Evolutionary conservation across 1,284 basidiomycete species (phyloP).

Genomic region (Lentinula novae-zelandiae): DNA sequence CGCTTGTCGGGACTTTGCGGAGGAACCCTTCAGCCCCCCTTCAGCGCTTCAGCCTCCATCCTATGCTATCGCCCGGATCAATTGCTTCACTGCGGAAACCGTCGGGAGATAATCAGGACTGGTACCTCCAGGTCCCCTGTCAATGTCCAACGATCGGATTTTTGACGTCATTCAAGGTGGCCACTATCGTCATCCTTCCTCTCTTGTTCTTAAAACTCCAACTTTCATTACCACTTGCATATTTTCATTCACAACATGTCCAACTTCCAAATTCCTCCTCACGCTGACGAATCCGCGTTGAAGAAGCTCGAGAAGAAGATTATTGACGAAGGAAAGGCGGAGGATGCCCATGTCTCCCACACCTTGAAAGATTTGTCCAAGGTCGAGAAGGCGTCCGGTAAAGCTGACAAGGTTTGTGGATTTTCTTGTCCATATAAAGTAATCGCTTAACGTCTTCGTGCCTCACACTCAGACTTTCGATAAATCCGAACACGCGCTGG

Average conservation of each 20-base stretch:
- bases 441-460: neutral
- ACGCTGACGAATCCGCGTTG: conserved; percentile 18
- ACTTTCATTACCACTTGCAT: too few species aligned
- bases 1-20: too few species aligned
- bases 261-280: neutral
- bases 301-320: conserved; percentile 47
- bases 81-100: neutral
- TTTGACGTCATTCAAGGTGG: neutral
- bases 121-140: neutral
- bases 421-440: conserved; percentile 1
- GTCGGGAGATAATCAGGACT: neutral
- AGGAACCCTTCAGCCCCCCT: too few species aligned
- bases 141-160: neutral
- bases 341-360: conserved; percentile 41
- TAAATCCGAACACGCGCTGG: conserved; percentile 41
- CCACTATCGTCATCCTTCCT: neutral
- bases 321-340: conserved; percentile 41
- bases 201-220: neutral
- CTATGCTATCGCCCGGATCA: neutral
- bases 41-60: too few species aligned
- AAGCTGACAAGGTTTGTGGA: conserved; percentile 43
- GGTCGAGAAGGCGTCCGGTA: conserved; percentile 42
- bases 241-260: neutral
- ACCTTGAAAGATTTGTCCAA: conserved; percentile 42
- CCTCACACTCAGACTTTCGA: conserved; percentile 30